Base-by-base conservation (phyloP, 2,329 filamentous ascomycete genomes). In the Botrytis byssoidea region DNA sequence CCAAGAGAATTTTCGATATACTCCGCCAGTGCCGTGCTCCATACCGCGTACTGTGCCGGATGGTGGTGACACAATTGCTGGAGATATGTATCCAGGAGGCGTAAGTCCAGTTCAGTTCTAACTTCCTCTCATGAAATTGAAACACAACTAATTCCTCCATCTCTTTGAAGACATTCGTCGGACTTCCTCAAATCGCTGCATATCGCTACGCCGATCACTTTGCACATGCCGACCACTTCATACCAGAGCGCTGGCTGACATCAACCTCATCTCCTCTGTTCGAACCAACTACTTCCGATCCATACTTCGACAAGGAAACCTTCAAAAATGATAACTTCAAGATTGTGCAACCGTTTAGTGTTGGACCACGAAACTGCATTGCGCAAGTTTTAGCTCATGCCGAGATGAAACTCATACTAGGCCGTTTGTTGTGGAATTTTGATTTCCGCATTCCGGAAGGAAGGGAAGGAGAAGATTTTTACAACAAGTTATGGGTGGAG, bases 231-330 rank as follows among this genome's bases (percentile, higher is more conserved):
- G 66, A 73, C 16, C 42, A 18, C 25, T 76, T 74, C 46, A 70
- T 75, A 8, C 74, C 73, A 7, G 74, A 76, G 44, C 77, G 82
- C 0, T 84, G 83, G 82, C 83, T 63, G 74, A 10, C 57, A 10
- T 60, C 29, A 32, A 60, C 16, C 57, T 37, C 32, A 35, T 60
- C 18, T 32, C 29, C 57, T 32, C 57, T 60, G 9, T 60, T 60
- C 32, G 18, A 60, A 37, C 29, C 57, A 12, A 32, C 16, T 60
- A 20, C 57, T 9, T 32, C 8, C 29, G 32, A 60, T 22, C 18
- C 32, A 35, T 60, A 60, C 57, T 60, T 60, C 57, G 70, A 55
- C 22, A 76, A 81, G 25, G 20, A 57, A 32, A 42, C 42, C 25
- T 75, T 61, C 65, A 59, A 32, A 55, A 42, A 40, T 35, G 71